phyloP scores from a whole-genome alignment of 331 rosid species.

The Arachis monticola region DNA sequence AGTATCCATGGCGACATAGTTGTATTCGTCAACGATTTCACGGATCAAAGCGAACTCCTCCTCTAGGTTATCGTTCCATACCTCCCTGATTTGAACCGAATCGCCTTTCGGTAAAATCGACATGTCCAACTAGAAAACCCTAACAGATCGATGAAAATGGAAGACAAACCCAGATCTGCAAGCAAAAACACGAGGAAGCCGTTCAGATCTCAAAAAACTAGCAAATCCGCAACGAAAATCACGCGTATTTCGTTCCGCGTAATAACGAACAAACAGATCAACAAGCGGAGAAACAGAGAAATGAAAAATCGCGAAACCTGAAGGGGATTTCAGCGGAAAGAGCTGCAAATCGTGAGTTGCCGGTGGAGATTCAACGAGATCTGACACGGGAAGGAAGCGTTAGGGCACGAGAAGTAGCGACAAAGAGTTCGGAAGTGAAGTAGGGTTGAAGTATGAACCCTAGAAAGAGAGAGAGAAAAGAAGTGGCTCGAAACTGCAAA shows the following conservation, averaged over 20 bases:
- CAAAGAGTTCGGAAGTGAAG: background rate
- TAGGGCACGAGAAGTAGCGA: background rate
- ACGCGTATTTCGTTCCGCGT: background rate
- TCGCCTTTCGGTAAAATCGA: constrained; percentile 76
- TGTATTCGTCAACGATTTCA: constrained; percentile 61
- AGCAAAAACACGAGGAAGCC: constrained; percentile 11
- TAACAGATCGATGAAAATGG: constrained; percentile 32
- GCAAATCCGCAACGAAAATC: constrained; percentile 9
- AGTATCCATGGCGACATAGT: constrained; percentile 84
- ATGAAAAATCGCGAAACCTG: constrained; percentile 45
- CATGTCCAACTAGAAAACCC: constrained; percentile 54
- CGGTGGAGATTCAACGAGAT: constrained; percentile 50
- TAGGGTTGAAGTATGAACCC: constrained; percentile 40
- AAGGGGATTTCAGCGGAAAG: constrained; percentile 27
- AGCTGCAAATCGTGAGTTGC: constrained; percentile 18
- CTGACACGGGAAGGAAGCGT: constrained; percentile 50
- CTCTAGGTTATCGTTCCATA: constrained; percentile 84
- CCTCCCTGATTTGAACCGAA: constrained; percentile 86
- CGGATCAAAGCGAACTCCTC: constrained; percentile 82
- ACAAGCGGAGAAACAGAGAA: background rate
- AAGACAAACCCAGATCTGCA: constrained; percentile 67
- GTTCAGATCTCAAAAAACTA: constrained; percentile 47
- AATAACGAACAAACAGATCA: background rate
- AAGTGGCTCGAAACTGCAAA: constrained; percentile 13
- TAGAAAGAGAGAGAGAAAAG: background rate